Percentiles rank a stretch among this genome's conserved stretches.
Evolutionary conservation across 108 stramenopile genomes (phyloP).

Genomic region (Stephanodiscus minutulus): DNA sequence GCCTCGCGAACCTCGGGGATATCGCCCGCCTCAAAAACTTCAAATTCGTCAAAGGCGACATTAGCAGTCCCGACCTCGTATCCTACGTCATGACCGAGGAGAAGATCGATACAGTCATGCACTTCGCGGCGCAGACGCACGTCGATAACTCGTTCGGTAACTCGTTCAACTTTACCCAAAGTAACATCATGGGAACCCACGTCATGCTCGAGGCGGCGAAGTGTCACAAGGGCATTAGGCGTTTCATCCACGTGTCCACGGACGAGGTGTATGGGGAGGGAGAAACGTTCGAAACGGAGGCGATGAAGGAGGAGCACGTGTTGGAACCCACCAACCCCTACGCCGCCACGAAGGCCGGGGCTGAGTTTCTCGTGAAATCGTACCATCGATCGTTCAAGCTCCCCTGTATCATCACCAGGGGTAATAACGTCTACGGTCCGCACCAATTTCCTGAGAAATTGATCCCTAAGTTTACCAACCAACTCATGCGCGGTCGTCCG

Average conservation of each 20-base stretch:
- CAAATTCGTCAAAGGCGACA: constrained; percentile 98
- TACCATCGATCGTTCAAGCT: constrained; percentile 93
- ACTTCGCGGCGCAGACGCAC: constrained; percentile 99
- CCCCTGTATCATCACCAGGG: constrained; percentile 94
- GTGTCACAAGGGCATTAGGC: constrained; percentile 69
- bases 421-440: constrained; percentile 99
- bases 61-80: constrained; percentile 93
- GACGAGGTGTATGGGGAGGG: constrained; percentile 99
- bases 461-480: constrained; percentile 99
- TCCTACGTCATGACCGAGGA: constrained; percentile 91
- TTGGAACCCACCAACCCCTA: constrained; percentile 99
- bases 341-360: constrained; percentile 99
- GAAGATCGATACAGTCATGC: constrained; percentile 97
- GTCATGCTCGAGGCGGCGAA: constrained; percentile 98
- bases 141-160: constrained; percentile 99
- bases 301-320: constrained; percentile 97
- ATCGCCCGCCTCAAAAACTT: constrained; percentile 88
- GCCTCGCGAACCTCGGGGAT: constrained; percentile 91
- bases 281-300: constrained; percentile 88
- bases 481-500: constrained; percentile 84
- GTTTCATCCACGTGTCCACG: constrained; percentile 97
- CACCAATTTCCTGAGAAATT: constrained; percentile 99
- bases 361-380: constrained; percentile 96
- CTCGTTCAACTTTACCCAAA: constrained; percentile 97
- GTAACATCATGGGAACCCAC: constrained; percentile 99